Percentiles rank a stretch among this genome's conserved stretches.
Conservation (phyloP, 2,329 filamentous ascomycete species). For the Colletotrichum tropicale region DNA sequence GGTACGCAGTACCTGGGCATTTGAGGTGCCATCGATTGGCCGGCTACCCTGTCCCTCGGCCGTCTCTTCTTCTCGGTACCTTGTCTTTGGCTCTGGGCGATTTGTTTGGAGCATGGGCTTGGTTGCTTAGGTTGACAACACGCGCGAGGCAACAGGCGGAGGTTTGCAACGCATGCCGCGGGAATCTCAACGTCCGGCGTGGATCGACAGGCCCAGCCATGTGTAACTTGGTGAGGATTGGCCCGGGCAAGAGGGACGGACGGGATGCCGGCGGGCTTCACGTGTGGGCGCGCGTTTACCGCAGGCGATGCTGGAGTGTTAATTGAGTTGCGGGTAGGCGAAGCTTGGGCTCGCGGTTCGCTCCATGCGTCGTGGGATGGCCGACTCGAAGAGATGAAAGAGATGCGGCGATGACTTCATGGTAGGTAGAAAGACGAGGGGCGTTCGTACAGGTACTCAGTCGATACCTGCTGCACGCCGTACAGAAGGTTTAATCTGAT, state of each 20-base stretch:
- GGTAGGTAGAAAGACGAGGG: background rate
- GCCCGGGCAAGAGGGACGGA: background rate
- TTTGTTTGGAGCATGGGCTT: background rate
- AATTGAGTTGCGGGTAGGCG: background rate
- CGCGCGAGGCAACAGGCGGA: background rate
- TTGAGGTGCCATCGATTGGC: background rate
- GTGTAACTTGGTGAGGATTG: background rate
- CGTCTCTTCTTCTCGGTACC: background rate
- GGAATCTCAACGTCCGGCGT: background rate
- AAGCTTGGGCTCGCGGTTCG: background rate
- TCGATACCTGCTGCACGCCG: background rate
- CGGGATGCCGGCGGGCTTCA: background rate
- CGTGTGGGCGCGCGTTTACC: background rate
- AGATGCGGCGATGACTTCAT: background rate
- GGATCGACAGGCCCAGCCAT: constrained; percentile 6
- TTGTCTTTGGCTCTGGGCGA: background rate
- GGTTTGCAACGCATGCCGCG: background rate
- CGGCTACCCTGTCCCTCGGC: background rate
- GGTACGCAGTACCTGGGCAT: background rate
- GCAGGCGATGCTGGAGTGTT: background rate
- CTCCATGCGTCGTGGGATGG: background rate
- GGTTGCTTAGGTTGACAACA: background rate
- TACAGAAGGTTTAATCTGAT: background rate
- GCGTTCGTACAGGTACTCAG: background rate
- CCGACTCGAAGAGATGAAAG: background rate